Base-by-base conservation (phyloP, 2,329 filamentous ascomycete genomes). In the Hymenoscyphus salicellus region DNA sequence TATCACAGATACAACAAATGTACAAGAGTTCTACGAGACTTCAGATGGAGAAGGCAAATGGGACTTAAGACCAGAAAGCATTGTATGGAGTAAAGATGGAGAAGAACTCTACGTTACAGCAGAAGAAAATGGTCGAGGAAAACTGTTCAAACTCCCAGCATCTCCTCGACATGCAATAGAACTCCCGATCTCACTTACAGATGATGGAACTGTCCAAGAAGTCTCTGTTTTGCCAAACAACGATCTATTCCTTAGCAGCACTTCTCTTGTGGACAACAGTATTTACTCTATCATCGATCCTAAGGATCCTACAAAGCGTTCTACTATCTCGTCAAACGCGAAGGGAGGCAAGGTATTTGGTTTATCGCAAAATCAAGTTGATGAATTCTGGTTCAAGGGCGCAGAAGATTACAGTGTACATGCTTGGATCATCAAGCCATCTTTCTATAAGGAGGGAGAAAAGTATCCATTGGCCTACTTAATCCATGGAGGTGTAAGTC, bases 391-490 rank as follows among this genome's bases (percentile, higher is more conserved):
- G 82, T 92, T 86, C 72, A 78, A 82, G 23, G 90, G 90, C 33
- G 85, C 85, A 4, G 85, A 83, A 56, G 73, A 78, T 46, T 88
- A 89, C 66, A 78, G 85, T 38, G 84, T 91, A n/a, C 90, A 92
- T 70, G 88, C 89, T 0, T 84, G 89, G 72, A 85, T 89, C 4
- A 79, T 91, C 70, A 85, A 83, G 65, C 89, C 86, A 0, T 86
- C 85, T 0, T 66, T 83, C 70, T 95, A 93, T 73, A 83, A 90
- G 72, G 76, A 82, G 8, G 64, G 36, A 20, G 89, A 92, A 76
- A 92, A 86, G 68, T 96, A 94, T 72, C 92, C 92, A 0, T 81
- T 96, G 4, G 86, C 89, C 1, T 89, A 93, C 74, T 79, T 93
- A 52, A 90, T 96, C 67, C 92, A 96, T 73, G 92, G 92, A 62